Base-by-base conservation (phyloP, 768 basidiomycete species). In the Cantharellus cinnabarinus region DNA sequence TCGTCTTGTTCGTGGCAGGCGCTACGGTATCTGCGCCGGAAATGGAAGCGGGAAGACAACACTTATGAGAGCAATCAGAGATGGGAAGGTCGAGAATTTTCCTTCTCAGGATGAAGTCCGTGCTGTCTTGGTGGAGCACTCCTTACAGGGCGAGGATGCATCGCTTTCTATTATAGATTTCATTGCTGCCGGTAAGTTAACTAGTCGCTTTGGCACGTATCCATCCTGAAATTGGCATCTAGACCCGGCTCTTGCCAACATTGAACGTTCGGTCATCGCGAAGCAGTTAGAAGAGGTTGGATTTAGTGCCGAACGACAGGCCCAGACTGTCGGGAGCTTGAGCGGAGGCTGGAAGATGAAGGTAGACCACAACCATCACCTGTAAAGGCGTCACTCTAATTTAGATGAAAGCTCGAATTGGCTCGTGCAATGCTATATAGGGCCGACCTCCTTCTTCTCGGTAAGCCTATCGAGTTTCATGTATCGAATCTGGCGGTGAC, bases 301-400 rank as follows among this genome's bases (percentile, higher is more conserved):
- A 56, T 97, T 98, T 68, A 85, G 90, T 66, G 87, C 86, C 64
- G 77, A 74, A 53, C 78, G 88, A 60, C 93, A 97, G 72, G 72
- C 77, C 44, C 87, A 94, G 65, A 73, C 78, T 57, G 91, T 97
- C 61, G 89, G 85, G 54, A 83, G 87, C 48, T 74, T 97, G 62
- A 95, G 91, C 10, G 94, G 94, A 66, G 93, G 94, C 50, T 98
- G 93, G 93, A 98, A 98, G 75, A 97, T 98, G 93, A 95, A 95
- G 58, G 59, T 50, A 39, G 42, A n/a, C 44, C 10, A 51, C 29
- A n/a, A 61, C 29, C 42, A 58, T 59, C 20, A 44, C 3, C 4
- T 35, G 29, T 10, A 1, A 4, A 7, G 39, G 20, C 39, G 10
- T 7, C 5, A 0, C 34, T 5, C 4, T 7, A 42, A 38, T 14